phyloP scores from a whole-genome alignment of 768 basidiomycete genomes.

The Paxillus rubicundulus region DNA sequence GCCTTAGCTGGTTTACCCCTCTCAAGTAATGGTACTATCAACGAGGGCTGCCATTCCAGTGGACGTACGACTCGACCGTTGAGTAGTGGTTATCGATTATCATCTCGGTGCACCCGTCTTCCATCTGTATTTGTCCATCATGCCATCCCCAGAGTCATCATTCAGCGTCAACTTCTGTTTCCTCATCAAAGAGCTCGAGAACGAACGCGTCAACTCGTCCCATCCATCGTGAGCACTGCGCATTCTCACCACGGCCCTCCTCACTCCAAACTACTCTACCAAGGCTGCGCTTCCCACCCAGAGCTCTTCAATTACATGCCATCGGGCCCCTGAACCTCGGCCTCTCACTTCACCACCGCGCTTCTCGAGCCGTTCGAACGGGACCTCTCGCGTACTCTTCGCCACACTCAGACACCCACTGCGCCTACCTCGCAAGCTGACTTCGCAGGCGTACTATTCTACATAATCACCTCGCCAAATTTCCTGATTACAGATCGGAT shows the following conservation, averaged over 20 bases:
- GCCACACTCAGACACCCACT: constrained; percentile 11
- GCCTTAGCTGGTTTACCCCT: background rate
- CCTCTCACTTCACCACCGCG: constrained; percentile 34
- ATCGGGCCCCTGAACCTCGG: constrained; percentile 43
- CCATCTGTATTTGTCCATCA: background rate
- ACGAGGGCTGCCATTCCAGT: background rate
- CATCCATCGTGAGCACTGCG: constrained; percentile 29
- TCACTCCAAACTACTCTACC: background rate
- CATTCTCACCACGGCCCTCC: no score
- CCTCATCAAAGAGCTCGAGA: background rate
- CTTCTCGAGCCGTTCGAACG: constrained; percentile 37
- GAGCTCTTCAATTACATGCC: constrained; percentile 46
- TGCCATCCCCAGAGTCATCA: background rate
- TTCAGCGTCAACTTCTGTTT: background rate
- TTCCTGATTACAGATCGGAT: constrained; percentile 49
- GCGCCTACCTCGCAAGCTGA: constrained; percentile 8
- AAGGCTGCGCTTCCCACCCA: constrained; percentile 30
- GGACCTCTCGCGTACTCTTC: constrained; percentile 39
- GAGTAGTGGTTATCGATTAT: no score
- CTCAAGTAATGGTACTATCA: background rate
- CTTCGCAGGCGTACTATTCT: constrained; percentile 51
- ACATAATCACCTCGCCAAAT: constrained; percentile 40
- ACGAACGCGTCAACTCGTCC: background rate
- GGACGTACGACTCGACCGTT: no score
- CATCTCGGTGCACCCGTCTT: no score